Conservation (phyloP, 257 asterid genomes). For the Galeopsis tetrahit region DNA sequence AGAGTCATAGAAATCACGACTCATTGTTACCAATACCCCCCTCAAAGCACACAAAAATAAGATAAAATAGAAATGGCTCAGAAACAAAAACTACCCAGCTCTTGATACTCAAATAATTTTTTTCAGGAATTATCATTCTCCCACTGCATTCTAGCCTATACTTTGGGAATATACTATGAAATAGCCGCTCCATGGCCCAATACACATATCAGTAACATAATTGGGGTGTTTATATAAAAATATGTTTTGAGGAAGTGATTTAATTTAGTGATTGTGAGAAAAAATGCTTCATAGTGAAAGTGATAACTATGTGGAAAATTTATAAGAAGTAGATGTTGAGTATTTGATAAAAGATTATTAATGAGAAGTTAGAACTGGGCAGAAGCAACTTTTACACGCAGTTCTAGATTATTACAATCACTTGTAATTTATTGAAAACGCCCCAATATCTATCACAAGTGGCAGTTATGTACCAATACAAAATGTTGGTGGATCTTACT, state of each 20-base stretch:
- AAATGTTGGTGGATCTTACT: background rate
- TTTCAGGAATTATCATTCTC: background rate
- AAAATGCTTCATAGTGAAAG: too few relatives aligned
- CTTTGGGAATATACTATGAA: background rate
- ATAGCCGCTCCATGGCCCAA: background rate
- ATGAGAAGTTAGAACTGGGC: too few relatives aligned
- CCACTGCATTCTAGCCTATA: background rate
- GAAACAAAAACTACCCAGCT: background rate
- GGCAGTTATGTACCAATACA: background rate
- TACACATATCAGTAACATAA: background rate
- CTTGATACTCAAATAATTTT: slow-evolving; percentile 1
- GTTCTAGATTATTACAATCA: too few relatives aligned
- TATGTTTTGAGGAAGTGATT: too few relatives aligned
- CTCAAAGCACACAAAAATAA: background rate
- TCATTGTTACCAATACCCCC: background rate
- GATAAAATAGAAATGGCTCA: background rate
- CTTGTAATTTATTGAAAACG: too few relatives aligned
- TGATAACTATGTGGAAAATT: too few relatives aligned
- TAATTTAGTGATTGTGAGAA: too few relatives aligned
- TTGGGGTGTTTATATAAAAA: too few relatives aligned
- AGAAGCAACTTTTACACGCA: too few relatives aligned
- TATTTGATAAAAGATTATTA: too few relatives aligned
- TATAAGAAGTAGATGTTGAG: too few relatives aligned
- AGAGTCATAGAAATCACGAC: background rate
- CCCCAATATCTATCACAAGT: background rate